Evolutionary conservation across 2,329 filamentous ascomycete genomes (phyloP).

Genomic region (Verticillium zaregamsianum): DNA sequence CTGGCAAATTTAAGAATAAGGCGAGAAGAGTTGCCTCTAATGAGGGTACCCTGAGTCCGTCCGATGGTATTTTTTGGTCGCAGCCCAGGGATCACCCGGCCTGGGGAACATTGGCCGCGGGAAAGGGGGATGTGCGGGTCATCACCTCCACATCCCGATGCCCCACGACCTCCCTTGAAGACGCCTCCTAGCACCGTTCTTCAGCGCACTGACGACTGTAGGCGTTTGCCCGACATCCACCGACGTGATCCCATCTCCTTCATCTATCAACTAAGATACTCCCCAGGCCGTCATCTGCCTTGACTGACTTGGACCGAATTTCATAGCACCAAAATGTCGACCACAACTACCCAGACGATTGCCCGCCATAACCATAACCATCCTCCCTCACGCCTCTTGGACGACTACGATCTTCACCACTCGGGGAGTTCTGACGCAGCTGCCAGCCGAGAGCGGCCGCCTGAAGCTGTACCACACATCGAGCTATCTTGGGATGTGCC

Average conservation of each 20-base stretch:
- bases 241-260: no score
- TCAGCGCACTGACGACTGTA: neutral
- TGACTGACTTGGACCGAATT: no score
- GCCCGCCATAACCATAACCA: slow-evolving; percentile 26
- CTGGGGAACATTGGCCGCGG: neutral
- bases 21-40: no score
- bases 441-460: neutral
- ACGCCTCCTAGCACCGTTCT: neutral
- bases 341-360: slow-evolving; percentile 33
- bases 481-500: slow-evolving; percentile 10
- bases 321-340: slow-evolving; percentile 4
- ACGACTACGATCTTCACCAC: slow-evolving; percentile 43
- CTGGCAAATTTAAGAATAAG: no score
- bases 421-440: slow-evolving; percentile 14
- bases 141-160: slow-evolving; percentile 8
- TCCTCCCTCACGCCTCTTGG: slow-evolving; percentile 29
- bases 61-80: no score
- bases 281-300: no score
- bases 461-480: neutral
- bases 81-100: no score
- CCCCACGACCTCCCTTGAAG: neutral
- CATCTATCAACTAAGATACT: no score
- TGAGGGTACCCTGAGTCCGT: no score
- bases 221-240: no score
- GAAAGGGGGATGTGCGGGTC: neutral